Conservation (phyloP, 805 yeast genomes). For the Saccharomyces paradoxus region DNA sequence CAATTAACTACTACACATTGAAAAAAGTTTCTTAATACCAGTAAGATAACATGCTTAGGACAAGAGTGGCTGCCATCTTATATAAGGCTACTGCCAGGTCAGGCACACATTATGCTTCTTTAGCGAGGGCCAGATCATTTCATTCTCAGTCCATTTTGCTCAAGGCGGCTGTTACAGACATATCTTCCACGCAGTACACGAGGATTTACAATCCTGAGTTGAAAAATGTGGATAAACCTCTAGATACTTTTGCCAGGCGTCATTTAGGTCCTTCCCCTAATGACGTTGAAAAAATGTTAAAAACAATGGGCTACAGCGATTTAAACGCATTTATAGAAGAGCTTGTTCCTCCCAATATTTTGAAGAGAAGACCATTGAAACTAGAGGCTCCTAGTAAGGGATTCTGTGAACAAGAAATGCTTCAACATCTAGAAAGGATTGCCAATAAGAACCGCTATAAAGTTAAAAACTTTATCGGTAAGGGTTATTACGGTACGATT, state of each 20-base stretch:
- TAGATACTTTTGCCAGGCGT: slow-evolving; percentile 83
- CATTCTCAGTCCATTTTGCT: not conserved
- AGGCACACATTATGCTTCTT: not conserved
- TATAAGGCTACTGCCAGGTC: not conserved
- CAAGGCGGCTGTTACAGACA: slow-evolving; percentile 35
- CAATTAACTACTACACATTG: not conserved
- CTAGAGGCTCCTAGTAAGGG: slow-evolving; percentile 63
- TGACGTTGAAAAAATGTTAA: slow-evolving; percentile 60
- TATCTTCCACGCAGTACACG: slow-evolving; percentile 47
- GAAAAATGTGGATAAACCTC: slow-evolving; percentile 25
- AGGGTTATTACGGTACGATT: slow-evolving; percentile 87
- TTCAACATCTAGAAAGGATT: slow-evolving; percentile 54
- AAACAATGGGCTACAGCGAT: slow-evolving; percentile 54
- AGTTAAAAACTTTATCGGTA: slow-evolving; percentile 74
- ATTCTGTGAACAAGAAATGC: slow-evolving; percentile 72
- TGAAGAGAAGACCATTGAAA: slow-evolving; percentile 57
- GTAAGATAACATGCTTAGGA: not conserved
- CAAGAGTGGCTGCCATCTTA: not conserved
- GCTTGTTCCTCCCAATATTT: slow-evolving; percentile 71
- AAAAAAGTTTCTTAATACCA: not conserved
- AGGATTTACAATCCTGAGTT: slow-evolving; percentile 37
- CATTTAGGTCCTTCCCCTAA: slow-evolving; percentile 76
- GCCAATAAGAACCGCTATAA: slow-evolving; percentile 66
- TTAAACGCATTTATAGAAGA: slow-evolving; percentile 60
- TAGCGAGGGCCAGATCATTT: not conserved